These are phyloP conservation scores for Yarrowia sp. DNA, from an alignment of 805 yeast species.

Conservation along the genomic window DNA sequence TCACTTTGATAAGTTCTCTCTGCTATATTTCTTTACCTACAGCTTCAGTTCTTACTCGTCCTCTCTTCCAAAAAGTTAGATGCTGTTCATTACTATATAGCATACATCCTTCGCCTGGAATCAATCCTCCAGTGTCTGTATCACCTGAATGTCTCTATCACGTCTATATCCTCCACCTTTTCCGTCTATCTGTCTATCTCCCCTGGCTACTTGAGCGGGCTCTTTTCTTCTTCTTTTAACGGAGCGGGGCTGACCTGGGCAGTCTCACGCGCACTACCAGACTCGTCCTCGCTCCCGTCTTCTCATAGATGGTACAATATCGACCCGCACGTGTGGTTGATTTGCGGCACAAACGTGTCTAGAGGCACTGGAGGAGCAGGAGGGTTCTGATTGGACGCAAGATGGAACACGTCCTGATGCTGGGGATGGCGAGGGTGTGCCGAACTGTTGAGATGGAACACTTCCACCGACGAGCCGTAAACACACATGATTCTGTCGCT, in stretches of 20 bases:
- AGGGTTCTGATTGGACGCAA: constrained; percentile 1
- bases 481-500: constrained; percentile 25
- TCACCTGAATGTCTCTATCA: no score
- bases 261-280: background rate
- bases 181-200: no score
- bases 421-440: constrained; percentile 18
- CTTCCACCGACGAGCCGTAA: background rate
- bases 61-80: no score
- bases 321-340: constrained; percentile 9
- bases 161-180: no score
- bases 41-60: no score
- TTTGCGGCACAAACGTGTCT: constrained; percentile 15
- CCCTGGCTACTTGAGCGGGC: no score
- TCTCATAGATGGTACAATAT: constrained; percentile 19
- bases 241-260: background rate
- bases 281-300: constrained; percentile 5
- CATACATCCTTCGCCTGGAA: no score
- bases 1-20: no score
- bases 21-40: no score
- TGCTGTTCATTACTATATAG: no score
- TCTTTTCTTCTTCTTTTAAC: no score
- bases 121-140: no score
- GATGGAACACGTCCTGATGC: constrained; percentile 22
- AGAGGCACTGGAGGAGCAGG: constrained; percentile 15
- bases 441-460: constrained; percentile 14